phyloP scores from a whole-genome alignment of 2,329 filamentous ascomycete species.

The Colletotrichum scovillei region DNA sequence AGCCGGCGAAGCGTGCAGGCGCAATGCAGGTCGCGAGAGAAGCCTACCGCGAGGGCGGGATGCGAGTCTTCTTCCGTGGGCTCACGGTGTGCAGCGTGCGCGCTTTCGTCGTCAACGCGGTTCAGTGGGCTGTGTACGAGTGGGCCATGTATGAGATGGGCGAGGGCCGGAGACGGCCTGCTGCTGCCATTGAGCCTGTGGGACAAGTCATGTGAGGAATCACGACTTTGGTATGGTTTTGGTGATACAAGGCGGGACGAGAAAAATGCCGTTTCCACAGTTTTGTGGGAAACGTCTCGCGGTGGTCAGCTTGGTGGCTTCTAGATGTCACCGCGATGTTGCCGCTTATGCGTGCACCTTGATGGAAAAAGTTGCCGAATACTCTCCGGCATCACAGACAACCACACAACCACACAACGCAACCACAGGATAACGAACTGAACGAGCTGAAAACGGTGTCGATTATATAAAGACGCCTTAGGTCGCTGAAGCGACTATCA shows the following conservation, averaged over 20 bases:
- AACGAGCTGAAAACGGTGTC: not conserved
- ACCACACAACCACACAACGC: not conserved
- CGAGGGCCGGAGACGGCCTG: constrained; percentile 42
- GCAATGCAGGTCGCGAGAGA: constrained; percentile 73
- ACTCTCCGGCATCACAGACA: constrained; percentile 9
- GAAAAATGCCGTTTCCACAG: not conserved
- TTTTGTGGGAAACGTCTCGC: not conserved
- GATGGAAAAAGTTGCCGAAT: constrained; percentile 29
- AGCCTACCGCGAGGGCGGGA: constrained; percentile 73
- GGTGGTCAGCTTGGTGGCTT: not conserved
- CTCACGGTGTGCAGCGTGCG: constrained; percentile 84
- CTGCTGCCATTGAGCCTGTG: constrained; percentile 2
- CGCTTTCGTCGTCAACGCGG: constrained; percentile 93
- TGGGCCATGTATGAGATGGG: constrained; percentile 78
- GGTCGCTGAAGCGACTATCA: not conserved
- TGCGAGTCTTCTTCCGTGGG: constrained; percentile 76
- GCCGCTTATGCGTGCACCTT: not conserved
- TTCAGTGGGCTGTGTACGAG: constrained; percentile 93
- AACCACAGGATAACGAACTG: not conserved
- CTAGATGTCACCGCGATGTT: not conserved
- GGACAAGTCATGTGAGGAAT: constrained; percentile 34
- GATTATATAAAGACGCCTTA: not conserved
- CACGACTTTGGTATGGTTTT: not conserved
- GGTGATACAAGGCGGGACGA: not conserved
- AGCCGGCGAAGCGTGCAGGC: constrained; percentile 50